phyloP scores from a whole-genome alignment of 2,329 filamentous ascomycete genomes.

The Cordyceps fumosorosea region DNA sequence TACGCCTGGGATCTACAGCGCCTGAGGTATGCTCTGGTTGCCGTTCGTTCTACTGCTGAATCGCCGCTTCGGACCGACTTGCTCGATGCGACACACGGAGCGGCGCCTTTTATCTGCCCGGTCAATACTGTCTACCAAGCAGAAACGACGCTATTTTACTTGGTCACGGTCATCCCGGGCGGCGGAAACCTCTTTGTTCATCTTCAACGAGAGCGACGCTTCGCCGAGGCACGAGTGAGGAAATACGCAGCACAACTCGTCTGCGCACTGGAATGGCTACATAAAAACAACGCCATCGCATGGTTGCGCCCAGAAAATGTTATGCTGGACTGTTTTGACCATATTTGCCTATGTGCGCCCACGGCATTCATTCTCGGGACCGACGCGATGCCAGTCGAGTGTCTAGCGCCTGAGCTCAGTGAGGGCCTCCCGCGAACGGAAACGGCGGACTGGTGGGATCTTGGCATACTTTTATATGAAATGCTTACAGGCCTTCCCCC shows the following conservation, averaged over 20 bases:
- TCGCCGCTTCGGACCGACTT: not conserved
- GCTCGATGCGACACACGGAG: not conserved
- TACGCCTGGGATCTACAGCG: not conserved
- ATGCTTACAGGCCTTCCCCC: not conserved
- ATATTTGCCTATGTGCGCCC: not conserved
- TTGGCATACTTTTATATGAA: not conserved
- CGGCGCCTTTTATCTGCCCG: not conserved
- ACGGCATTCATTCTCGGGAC: not conserved
- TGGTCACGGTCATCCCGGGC: not conserved
- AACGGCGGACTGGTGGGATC: not conserved
- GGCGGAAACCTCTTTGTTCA: conserved; percentile 9
- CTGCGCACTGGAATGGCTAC: conserved; percentile 1
- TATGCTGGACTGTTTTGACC: conserved; percentile 1
- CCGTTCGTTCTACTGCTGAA: not conserved
- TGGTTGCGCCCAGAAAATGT: not conserved
- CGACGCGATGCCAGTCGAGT: not conserved
- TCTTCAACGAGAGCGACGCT: not conserved
- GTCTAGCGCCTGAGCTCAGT: not conserved
- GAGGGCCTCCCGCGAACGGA: not conserved
- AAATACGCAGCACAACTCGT: conserved; percentile 1
- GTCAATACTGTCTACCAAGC: not conserved
- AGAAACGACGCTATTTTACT: not conserved
- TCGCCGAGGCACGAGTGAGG: not conserved
- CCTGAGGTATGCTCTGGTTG: not conserved
- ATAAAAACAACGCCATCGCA: not conserved